Conservation (phyloP, 2,329 filamentous ascomycete species). For the Hortaea sp. region DNA sequence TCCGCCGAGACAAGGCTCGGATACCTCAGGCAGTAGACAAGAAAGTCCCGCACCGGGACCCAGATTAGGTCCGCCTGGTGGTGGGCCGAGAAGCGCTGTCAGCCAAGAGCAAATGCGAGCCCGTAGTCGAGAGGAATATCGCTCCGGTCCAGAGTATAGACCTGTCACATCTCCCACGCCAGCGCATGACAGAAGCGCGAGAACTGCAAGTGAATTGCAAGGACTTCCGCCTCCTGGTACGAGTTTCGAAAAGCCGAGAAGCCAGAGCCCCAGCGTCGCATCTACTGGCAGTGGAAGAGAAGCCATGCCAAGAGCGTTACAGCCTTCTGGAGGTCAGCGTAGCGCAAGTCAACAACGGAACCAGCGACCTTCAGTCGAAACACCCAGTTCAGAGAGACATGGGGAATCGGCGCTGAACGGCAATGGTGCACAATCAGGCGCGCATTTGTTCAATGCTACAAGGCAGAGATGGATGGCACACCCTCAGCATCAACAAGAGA, state of each 20-base stretch:
- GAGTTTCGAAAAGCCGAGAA: slow-evolving; percentile 5
- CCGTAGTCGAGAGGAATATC: slow-evolving; percentile 15
- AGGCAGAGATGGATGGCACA: slow-evolving; percentile 15
- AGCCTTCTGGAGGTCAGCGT: neutral
- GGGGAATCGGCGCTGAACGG: neutral
- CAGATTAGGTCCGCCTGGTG: neutral
- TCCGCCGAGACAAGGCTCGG: slow-evolving; percentile 3
- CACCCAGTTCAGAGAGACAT: neutral
- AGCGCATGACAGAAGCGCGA: slow-evolving; percentile 1
- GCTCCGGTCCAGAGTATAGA: slow-evolving; percentile 8
- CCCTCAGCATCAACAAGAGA: slow-evolving; percentile 2
- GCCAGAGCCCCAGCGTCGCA: slow-evolving; percentile 9
- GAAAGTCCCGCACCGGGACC: neutral
- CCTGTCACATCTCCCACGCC: slow-evolving; percentile 19
- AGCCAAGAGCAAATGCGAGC: slow-evolving; percentile 27
- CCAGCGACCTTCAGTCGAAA: neutral
- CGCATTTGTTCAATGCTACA: slow-evolving; percentile 16
- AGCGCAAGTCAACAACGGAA: slow-evolving; percentile 4
- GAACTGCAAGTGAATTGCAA: neutral
- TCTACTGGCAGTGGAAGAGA: slow-evolving; percentile 1
- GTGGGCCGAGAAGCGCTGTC: slow-evolving; percentile 18
- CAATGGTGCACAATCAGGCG: slow-evolving; percentile 7
- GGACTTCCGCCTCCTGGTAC: slow-evolving; percentile 2
- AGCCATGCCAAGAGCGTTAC: neutral
- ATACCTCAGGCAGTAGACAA: neutral